Evolutionary conservation across 371 early-diverging fungal genomes (phyloP).

Genomic region (Amoeboaphelidium protococcarum): DNA sequence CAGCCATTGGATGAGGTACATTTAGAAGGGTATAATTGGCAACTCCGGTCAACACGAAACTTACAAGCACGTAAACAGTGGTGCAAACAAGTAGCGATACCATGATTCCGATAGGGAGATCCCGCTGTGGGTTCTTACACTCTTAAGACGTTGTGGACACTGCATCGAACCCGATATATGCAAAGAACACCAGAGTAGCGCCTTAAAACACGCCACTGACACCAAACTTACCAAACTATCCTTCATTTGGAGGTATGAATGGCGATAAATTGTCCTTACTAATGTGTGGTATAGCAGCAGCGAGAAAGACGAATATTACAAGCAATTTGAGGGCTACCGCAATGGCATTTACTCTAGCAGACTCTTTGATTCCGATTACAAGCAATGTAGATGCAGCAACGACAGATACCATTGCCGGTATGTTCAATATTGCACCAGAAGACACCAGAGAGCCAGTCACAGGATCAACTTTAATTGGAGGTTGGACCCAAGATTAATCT

Average conservation of each 20-base stretch:
- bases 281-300: conserved; percentile 29
- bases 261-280: conserved; percentile 38
- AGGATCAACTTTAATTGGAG: not conserved
- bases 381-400: conserved; percentile 27
- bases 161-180: conserved; percentile 68
- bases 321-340: conserved; percentile 42
- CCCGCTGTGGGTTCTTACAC: conserved; percentile 43
- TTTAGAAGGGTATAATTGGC: conserved; percentile 22
- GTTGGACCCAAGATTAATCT: conserved; percentile 9
- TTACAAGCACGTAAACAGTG: conserved; percentile 32
- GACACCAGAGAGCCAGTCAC: not conserved
- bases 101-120: conserved; percentile 66
- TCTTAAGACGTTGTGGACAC: conserved; percentile 65
- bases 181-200: conserved; percentile 55
- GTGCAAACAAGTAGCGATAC: conserved; percentile 45
- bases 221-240: conserved; percentile 27
- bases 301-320: conserved; percentile 48
- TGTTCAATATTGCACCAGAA: not conserved
- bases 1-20: conserved; percentile 27
- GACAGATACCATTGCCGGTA: conserved; percentile 11
- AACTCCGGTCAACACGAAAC: conserved; percentile 45
- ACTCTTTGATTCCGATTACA: conserved; percentile 35
- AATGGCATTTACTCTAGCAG: conserved; percentile 34
- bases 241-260: conserved; percentile 40
- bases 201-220: conserved; percentile 38